These are phyloP conservation scores for Fusarium nurragi DNA, from an alignment of 2,329 filamentous ascomycete genomes.

Conservation along the genomic window DNA sequence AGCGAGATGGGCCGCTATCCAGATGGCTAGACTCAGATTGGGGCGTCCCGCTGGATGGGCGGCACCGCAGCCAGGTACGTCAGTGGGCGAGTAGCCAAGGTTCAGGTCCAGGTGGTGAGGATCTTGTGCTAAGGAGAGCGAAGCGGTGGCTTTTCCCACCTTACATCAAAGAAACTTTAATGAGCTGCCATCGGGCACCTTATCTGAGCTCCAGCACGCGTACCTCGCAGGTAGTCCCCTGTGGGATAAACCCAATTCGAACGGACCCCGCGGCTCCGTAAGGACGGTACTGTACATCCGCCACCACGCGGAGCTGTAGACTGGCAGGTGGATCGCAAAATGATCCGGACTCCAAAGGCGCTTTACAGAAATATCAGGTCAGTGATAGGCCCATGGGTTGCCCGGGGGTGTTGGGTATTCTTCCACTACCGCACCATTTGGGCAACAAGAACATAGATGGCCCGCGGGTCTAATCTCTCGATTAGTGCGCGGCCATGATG, in stretches of 20 bases:
- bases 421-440: no score
- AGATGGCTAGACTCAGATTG: conserved; percentile 39
- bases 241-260: conserved; percentile 24
- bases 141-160: background rate
- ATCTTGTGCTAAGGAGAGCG: conserved; percentile 8
- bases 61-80: conserved; percentile 43
- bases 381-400: no score
- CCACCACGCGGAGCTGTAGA: conserved; percentile 41
- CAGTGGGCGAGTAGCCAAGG: conserved; percentile 38
- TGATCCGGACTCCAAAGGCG: no score
- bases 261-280: conserved; percentile 25
- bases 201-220: background rate
- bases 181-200: background rate
- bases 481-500: conserved; percentile 41
- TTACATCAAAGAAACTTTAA: conserved; percentile 18
- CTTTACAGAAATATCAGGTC: no score
- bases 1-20: conserved; percentile 33
- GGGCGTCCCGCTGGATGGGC: conserved; percentile 36
- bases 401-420: no score
- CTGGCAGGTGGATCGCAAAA: no score
- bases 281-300: conserved; percentile 36
- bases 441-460: conserved; percentile 33
- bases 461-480: conserved; percentile 43
- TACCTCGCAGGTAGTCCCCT: conserved; percentile 19
- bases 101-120: conserved; percentile 14